Base-by-base conservation (phyloP, 768 basidiomycete genomes). In the Cystofilobasidium ferigula region DNA sequence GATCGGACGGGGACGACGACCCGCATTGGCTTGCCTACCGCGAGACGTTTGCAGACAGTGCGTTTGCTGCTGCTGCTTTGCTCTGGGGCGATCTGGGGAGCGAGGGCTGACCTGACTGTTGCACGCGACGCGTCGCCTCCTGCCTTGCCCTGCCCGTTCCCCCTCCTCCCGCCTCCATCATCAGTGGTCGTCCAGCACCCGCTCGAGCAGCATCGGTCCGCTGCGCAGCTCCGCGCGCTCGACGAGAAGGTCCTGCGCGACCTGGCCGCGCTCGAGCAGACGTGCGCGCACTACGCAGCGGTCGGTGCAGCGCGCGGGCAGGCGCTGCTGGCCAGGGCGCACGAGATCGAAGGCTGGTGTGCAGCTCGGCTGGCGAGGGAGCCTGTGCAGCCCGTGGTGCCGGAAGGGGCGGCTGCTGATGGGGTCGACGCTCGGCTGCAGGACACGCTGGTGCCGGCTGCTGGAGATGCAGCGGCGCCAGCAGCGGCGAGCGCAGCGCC, bases 111-210 rank as follows among this genome's bases (percentile, higher is more conserved):
- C n/a, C n/a, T n/a, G n/a, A n/a, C n/a, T n/a, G n/a, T n/a, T n/a
- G n/a, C n/a, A n/a, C n/a, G n/a, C n/a, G n/a, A n/a, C n/a, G n/a
- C n/a, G n/a, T n/a, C n/a, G n/a, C n/a, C n/a, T 22, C 43, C 10
- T 5, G 5, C 13, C 43, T 45, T 20, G 10, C 16, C 38, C 38
- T 8, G 9, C 38, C 16, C 43, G 43, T 13, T 20, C 13, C 43
- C 5, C 43, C 22, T 16, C 2, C 22, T 2, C 45, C 3, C 13
- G n/a, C 45, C 22, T 47, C 45, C 2, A 2, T 32, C 28, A n/a
- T n/a, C 51, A 54, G 51, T 54, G 5, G 51, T 54, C 30, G 51
- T 54, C 51, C 51, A 54, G 30, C n/a, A 54, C 30, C 51, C 51
- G 30, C 28, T 54, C 28, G 51, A 54, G 30, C 51, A 54, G 30